A percentile compares a stretch with the other conserved stretches of the same genome.
phyloP scores from a whole-genome alignment of 192 early-diverging fungal species.

The Umbelopsis isabellina region DNA sequence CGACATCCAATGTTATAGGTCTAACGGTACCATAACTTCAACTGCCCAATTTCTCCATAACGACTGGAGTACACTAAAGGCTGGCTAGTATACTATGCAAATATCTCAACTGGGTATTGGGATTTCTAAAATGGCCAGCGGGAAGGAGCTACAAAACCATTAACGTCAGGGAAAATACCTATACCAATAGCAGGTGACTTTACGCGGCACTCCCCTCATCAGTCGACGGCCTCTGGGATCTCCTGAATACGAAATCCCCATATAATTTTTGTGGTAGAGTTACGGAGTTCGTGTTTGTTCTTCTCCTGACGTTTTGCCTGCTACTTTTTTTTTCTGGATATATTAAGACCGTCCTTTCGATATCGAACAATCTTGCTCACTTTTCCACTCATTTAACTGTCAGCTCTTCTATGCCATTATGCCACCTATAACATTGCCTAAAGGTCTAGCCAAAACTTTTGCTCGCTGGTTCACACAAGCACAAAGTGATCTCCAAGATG shows the following conservation, averaged over 20 bases:
- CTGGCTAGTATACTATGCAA: too few species aligned
- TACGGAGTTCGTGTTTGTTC: background rate
- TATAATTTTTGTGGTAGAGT: background rate
- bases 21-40: too few species aligned
- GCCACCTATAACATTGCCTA: background rate
- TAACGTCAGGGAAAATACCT: too few species aligned
- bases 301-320: background rate
- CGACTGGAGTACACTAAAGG: too few species aligned
- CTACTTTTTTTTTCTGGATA: background rate
- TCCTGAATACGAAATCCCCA: background rate
- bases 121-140: too few species aligned
- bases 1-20: too few species aligned
- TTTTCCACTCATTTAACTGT: background rate
- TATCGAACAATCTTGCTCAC: background rate
- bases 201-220: too few species aligned
- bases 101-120: too few species aligned
- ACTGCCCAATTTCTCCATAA: too few species aligned
- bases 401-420: background rate
- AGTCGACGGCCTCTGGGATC: too few species aligned
- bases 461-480: constrained; percentile 19
- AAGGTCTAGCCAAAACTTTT: constrained; percentile 11
- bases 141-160: too few species aligned
- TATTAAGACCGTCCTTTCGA: background rate
- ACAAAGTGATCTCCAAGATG: constrained; percentile 19
- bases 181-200: too few species aligned